phyloP scores from a whole-genome alignment of 768 basidiomycete species.

The Rossbeevera mucosa region DNA sequence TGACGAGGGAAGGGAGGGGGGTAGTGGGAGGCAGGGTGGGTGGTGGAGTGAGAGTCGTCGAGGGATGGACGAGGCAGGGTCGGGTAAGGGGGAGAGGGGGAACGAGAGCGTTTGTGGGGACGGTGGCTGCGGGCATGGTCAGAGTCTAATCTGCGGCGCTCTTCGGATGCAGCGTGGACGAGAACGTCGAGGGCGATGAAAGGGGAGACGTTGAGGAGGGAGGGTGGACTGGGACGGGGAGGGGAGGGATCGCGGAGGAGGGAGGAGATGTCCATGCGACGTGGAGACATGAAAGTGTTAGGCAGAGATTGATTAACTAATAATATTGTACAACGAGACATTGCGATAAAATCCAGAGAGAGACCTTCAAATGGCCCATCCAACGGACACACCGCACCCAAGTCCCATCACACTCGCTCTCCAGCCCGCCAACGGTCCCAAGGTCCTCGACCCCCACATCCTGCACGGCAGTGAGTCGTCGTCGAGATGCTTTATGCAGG shows the following conservation, averaged over 20 bases:
- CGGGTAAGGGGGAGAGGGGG: constrained; percentile 19
- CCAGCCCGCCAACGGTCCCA: constrained; percentile 86
- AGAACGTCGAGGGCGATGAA: constrained; percentile 55
- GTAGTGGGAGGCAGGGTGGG: constrained; percentile 10
- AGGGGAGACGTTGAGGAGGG: constrained; percentile 19
- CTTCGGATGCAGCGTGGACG: constrained; percentile 67
- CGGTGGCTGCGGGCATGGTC: constrained; percentile 21
- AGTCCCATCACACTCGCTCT: constrained; percentile 73
- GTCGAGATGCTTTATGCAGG: constrained; percentile 81
- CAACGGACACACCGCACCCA: constrained; percentile 74
- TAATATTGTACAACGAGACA: constrained; percentile 82
- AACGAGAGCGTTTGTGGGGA: constrained; percentile 19
- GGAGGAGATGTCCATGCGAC: constrained; percentile 72
- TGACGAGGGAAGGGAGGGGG: constrained; percentile 12
- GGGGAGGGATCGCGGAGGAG: constrained; percentile 46
- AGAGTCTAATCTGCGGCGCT: constrained; percentile 41
- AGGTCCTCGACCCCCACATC: constrained; percentile 78
- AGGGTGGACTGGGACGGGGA: constrained; percentile 16
- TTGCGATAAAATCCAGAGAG: constrained; percentile 71
- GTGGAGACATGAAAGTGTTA: constrained; percentile 46
- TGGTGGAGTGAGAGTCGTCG: constrained; percentile 4
- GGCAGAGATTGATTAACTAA: not conserved
- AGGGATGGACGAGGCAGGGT: constrained; percentile 18
- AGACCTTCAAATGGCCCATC: constrained; percentile 54
- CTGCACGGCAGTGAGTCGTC: constrained; percentile 69